Base-by-base conservation (phyloP, 345 rosid genomes). In the Bretschneidera sinensis region DNA sequence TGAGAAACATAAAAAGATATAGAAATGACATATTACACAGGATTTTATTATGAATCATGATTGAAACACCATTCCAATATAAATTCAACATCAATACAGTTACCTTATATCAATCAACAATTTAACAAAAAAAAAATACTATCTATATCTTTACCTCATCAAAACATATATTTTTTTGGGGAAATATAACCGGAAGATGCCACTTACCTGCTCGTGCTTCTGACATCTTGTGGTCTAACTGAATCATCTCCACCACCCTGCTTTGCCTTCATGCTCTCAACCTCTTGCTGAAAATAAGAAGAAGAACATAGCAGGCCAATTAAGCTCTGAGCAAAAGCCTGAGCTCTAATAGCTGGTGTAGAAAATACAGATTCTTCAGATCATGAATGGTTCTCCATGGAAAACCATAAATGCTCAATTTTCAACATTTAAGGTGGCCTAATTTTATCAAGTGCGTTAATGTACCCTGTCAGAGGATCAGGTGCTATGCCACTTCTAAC, bases 231-330 rank as follows among this genome's bases (percentile, higher is more conserved):
- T 48, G 54, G 79, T 69, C 67, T 72, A 5, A 43, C 55, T 21
- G 74, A 67, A 78, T 72, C 62, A 35, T 81, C 82, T 65, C 59
- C 80, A 24, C 23, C 54, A 61, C 59, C 78, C 67, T 81, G 84
- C 71, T 76, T 79, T 65, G 54, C 74, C 75, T 73, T 87, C 73
- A 84, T 54, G 35, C 67, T 79, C 72, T 85, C 92, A 63, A 67
- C 88, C 72, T 85, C 90, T 79, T 77, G 76, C 96, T 89, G 80
- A 62, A 22, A 71, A 66, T 56, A 59, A 18, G 48, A 55, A 64
- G 6, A 45, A 61, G 67, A 73, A 51, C 11, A 52, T 39, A 66
- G 61, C 19, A 20, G 0, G 8, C 22, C 17, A 48, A 43, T 57
- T 24, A 76, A 64, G 21, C 19, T 48, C 23, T 24, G 25, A 48